phyloP scores from a whole-genome alignment of 257 asterid species.

The Galeopsis tetrahit region DNA sequence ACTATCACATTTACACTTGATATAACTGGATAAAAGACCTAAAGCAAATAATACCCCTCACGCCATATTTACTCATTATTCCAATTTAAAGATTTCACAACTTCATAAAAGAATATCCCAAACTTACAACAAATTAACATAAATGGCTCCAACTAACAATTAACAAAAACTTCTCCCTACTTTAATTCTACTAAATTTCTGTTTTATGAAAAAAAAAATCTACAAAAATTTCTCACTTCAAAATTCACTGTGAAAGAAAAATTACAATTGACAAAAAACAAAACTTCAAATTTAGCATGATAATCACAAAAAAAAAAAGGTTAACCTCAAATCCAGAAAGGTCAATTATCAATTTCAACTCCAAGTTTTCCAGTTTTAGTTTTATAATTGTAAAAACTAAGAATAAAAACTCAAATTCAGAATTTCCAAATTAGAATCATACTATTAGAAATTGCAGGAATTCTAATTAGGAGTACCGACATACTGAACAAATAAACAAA shows the following conservation, averaged over 20 bases:
- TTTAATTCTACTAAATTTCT: constrained; percentile 9
- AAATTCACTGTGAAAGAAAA: neutral
- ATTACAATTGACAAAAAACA: neutral
- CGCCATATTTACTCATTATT: constrained; percentile 13
- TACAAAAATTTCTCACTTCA: neutral
- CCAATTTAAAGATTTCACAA: constrained; percentile 16
- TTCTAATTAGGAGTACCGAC: constrained; percentile 31
- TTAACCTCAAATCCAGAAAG: constrained; percentile 13
- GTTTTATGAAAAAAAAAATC: too few relatives aligned
- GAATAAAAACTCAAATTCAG: constrained; percentile 18
- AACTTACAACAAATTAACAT: neutral
- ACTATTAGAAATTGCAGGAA: constrained; percentile 21
- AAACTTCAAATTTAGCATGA: constrained; percentile 1
- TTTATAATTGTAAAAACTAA: neutral
- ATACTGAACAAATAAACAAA: constrained; percentile 13
- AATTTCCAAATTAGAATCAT: constrained; percentile 9
- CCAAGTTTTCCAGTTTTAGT: constrained; percentile 7
- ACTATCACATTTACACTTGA: constrained; percentile 12
- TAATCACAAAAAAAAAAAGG: neutral
- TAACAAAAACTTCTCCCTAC: constrained; percentile 17
- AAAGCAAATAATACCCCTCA: constrained; percentile 8
- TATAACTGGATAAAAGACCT: neutral
- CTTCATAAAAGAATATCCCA: constrained; percentile 14
- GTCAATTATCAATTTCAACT: neutral
- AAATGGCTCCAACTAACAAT: neutral